Conservation (phyloP, 2,329 filamentous ascomycete genomes). For the Parasarocladium wereldwijsianum region DNA sequence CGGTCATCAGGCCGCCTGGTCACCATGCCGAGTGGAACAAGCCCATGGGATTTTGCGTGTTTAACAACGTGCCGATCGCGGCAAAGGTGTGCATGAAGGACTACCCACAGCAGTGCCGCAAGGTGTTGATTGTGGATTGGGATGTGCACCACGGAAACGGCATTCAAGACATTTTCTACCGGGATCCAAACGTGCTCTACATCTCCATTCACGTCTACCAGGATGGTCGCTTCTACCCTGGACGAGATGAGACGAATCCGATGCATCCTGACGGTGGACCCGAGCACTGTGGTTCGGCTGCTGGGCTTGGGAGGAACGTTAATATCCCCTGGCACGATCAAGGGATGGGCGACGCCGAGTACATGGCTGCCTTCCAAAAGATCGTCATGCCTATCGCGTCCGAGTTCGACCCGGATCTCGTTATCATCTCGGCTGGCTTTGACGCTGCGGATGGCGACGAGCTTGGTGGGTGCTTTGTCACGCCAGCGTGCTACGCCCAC, state of each 20-base stretch:
- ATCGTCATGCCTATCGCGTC: conserved; percentile 92
- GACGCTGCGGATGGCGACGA: conserved; percentile 91
- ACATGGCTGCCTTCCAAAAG: conserved; percentile 89
- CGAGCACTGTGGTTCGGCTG: conserved; percentile 40
- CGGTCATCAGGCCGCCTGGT: conserved; percentile 85
- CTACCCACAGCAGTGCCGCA: conserved; percentile 68
- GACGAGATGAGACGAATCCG: conserved; percentile 37
- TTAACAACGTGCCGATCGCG: conserved; percentile 93
- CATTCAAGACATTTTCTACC: conserved; percentile 90
- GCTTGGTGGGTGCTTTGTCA: conserved; percentile 83
- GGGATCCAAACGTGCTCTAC: conserved; percentile 88
- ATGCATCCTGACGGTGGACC: conserved; percentile 45
- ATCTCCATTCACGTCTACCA: conserved; percentile 87
- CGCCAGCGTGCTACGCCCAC: conserved; percentile 82
- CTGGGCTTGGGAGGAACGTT: conserved; percentile 45
- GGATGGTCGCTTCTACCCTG: conserved; percentile 75
- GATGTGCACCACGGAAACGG: conserved; percentile 76
- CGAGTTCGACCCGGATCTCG: conserved; percentile 86
- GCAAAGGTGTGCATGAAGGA: conserved; percentile 75
- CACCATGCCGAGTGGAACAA: conserved; percentile 83
- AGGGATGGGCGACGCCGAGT: conserved; percentile 91
- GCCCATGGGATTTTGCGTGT: conserved; percentile 90
- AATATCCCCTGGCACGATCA: conserved; percentile 55
- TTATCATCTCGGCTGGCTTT: conserved; percentile 91
- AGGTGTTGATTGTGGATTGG: conserved; percentile 90